Evolutionary conservation across 2,329 filamentous ascomycete genomes (phyloP), one percentile per base, ranked within the genome.

Genomic region (Leptographium lundbergii): DNA sequence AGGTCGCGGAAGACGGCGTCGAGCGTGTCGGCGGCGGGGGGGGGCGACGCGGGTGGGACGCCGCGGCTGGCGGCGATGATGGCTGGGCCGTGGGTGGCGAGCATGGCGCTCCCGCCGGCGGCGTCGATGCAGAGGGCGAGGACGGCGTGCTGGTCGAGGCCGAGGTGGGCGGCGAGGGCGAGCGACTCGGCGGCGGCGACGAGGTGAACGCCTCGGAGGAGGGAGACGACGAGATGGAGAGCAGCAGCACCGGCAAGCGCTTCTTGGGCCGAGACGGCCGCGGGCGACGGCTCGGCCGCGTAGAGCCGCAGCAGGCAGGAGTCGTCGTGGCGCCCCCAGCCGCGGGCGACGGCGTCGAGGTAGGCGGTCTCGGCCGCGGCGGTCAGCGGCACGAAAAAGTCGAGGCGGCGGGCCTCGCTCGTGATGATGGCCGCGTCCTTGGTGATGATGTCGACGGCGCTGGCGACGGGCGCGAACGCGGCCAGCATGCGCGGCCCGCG

Each of bases 371-470:
- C 85, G 13, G 85, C 84, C 0, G 77, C 75, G 45, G 77, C 78
- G 59, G 79, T 81, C 66, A 89, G 78, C 0, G 82, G 82, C 1
- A 78, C 78, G 0, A 82, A 77, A 67, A 86, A 87, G 32, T 74
- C 73, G 58, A 74, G 71, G 50, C 80, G 73, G 24, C 83, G 74
- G 1, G 84, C 83, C 60, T 82, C 83, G 29, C 81, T 79, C 1
- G 85, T 88, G 67, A 88, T 86, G 69, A 88, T 88, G 56, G 80
- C 77, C 66, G 75, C 73, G 68, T 85, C 81, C 70, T 85, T 85
- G 42, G 81, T 63, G 61, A 84, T 84, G 63, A 84, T 85, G 34
- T 76, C 78, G 55, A 82, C 66, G 3, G 81, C 81, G 66, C 81
- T 84, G 19, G 79, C 80, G 42, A 83, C 69, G 0, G 81, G 81